Percentiles rank a stretch among this genome's conserved stretches.
Conservation (phyloP, 2,329 filamentous ascomycete genomes). For the Xylaria sp. region DNA sequence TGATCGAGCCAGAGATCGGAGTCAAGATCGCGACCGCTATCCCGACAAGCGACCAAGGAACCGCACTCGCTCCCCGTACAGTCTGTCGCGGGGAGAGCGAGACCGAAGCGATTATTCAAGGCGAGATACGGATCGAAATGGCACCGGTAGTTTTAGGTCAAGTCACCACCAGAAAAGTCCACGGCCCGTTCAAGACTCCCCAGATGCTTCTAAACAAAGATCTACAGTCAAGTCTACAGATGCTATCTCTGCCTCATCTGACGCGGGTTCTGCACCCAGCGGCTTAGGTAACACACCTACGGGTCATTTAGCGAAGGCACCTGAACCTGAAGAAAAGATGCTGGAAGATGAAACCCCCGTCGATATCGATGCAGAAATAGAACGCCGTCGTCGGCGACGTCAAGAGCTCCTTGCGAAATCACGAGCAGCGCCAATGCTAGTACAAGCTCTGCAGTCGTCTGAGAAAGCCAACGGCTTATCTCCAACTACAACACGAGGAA, state of each 20-base stretch:
- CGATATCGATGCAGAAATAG: slow-evolving; percentile 85
- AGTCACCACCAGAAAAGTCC: slow-evolving; percentile 61
- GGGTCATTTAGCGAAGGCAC: slow-evolving; percentile 44
- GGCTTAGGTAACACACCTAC: slow-evolving; percentile 59
- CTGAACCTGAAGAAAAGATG: slow-evolving; percentile 56
- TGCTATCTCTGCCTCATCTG: slow-evolving; percentile 67
- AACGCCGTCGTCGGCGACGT: slow-evolving; percentile 84
- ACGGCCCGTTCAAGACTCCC: slow-evolving; percentile 63
- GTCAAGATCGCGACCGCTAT: slow-evolving; percentile 63
- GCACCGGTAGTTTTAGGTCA: slow-evolving; percentile 54
- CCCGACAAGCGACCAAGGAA: slow-evolving; percentile 67
- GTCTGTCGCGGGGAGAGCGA: slow-evolving; percentile 44
- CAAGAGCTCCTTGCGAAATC: slow-evolving; percentile 89
- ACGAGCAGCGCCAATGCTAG: slow-evolving; percentile 77
- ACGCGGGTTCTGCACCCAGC: slow-evolving; percentile 76
- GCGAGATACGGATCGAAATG: slow-evolving; percentile 47
- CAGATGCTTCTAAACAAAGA: slow-evolving; percentile 71
- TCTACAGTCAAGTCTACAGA: slow-evolving; percentile 68
- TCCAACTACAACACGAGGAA: slow-evolving; percentile 60
- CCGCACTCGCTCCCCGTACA: slow-evolving; percentile 49
- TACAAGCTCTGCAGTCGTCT: slow-evolving; percentile 76
- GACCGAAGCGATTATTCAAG: slow-evolving; percentile 43
- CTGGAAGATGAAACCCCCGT: slow-evolving; percentile 69
- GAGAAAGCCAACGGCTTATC: slow-evolving; percentile 68
- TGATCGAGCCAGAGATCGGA: slow-evolving; percentile 51